Conservation (phyloP, 1,284 basidiomycete species). For the Ceratobasidium sp. region DNA sequence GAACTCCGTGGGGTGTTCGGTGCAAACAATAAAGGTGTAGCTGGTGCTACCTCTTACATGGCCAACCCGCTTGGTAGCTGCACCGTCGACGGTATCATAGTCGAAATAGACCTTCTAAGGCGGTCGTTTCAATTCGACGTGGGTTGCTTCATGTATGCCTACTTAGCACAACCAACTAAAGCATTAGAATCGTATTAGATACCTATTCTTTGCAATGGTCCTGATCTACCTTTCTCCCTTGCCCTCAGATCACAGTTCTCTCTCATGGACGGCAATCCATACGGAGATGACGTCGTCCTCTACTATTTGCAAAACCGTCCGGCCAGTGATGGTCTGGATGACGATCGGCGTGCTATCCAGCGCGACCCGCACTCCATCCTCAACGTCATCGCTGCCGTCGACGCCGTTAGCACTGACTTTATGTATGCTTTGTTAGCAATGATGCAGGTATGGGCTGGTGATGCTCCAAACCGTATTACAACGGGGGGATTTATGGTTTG, state of each 20-base stretch:
- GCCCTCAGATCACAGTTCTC: not conserved
- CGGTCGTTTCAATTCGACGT: too few relatives aligned
- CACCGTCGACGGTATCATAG: too few relatives aligned
- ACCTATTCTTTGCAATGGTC: constrained; percentile 6
- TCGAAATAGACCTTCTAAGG: too few relatives aligned
- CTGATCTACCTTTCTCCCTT: constrained; percentile 13
- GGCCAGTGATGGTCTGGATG: not conserved
- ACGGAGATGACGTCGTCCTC: not conserved
- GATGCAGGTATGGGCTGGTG: not conserved
- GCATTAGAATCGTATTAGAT: too few relatives aligned
- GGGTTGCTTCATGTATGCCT: too few relatives aligned
- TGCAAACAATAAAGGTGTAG: too few relatives aligned
- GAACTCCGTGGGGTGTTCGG: too few relatives aligned
- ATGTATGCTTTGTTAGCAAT: not conserved
- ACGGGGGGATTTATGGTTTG: constrained; percentile 7
- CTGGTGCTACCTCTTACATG: too few relatives aligned
- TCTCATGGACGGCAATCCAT: not conserved
- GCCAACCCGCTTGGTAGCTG: too few relatives aligned
- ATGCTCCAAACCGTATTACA: not conserved
- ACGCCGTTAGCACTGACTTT: not conserved
- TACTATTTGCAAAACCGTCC: not conserved
- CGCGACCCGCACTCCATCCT: not conserved
- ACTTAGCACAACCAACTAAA: too few relatives aligned
- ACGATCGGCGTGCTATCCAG: not conserved
- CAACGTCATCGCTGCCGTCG: constrained; percentile 5